These are phyloP conservation scores for Ophiostoma fasciatum DNA, from an alignment of 2,329 filamentous ascomycete species.

Conservation along the genomic window DNA sequence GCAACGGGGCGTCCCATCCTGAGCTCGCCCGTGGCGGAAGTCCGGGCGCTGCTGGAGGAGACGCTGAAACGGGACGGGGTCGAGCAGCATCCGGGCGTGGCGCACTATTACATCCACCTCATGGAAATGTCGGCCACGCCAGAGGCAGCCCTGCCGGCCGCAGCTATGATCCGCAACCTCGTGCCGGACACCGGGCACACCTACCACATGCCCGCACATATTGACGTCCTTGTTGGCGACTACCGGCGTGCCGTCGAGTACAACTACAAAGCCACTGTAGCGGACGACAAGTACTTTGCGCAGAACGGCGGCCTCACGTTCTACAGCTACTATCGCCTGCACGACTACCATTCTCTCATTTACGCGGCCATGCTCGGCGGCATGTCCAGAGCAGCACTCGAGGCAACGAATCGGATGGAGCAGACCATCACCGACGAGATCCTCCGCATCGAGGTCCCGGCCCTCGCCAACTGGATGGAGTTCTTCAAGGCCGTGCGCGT, in stretches of 20 bases:
- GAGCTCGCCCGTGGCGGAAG: conserved; percentile 33
- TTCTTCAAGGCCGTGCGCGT: conserved; percentile 34
- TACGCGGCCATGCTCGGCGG: conserved; percentile 31
- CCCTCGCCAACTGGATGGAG: conserved; percentile 44
- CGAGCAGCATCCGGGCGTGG: conserved; percentile 45
- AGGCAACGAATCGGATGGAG: conserved; percentile 3
- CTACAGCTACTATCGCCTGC: conserved; percentile 30
- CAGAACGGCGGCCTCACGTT: conserved; percentile 42
- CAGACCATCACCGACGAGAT: conserved; percentile 3
- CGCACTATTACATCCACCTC: conserved; percentile 41
- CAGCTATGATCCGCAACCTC: conserved; percentile 7
- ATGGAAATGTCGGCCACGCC: conserved; percentile 11
- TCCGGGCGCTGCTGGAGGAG: conserved; percentile 41
- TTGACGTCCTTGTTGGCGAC: conserved; percentile 9
- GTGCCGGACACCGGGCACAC: conserved; percentile 8
- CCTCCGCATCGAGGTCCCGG: conserved; percentile 17
- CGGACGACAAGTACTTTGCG: conserved; percentile 31
- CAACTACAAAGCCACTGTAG: conserved; percentile 8
- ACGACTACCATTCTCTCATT: conserved; percentile 19
- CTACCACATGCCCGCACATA: conserved; percentile 9
- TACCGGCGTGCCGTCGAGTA: conserved; percentile 9
- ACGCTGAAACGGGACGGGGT: conserved; percentile 31
- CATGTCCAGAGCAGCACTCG: conserved; percentile 16
- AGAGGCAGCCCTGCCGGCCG: conserved; percentile 3
- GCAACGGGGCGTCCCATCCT: conserved; percentile 28